These are phyloP conservation scores for Volutella citrinella DNA, from an alignment of 2,329 filamentous ascomycete genomes.

Conservation along the genomic window DNA sequence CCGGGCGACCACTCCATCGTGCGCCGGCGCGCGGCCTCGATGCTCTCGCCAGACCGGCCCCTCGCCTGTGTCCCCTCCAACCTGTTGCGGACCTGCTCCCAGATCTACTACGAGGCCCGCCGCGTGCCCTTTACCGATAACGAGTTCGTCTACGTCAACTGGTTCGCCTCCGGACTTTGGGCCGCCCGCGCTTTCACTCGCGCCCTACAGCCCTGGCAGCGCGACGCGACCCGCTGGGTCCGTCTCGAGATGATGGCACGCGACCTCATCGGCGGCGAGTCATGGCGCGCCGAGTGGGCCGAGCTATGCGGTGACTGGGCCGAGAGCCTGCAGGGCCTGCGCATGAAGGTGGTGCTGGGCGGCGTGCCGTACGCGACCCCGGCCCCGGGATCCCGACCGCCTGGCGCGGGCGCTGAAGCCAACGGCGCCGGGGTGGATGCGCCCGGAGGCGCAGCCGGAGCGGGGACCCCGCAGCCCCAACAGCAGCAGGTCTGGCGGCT, in stretches of 20 bases:
- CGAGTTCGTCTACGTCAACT: conserved; percentile 46
- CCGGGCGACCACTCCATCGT: not conserved
- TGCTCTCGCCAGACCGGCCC: conserved; percentile 34
- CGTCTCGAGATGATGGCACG: conserved; percentile 38
- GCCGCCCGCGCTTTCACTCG: conserved; percentile 37
- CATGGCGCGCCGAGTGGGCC: conserved; percentile 31
- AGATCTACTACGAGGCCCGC: conserved; percentile 42
- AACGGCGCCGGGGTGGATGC: conserved; percentile 6
- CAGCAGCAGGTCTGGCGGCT: too few species aligned
- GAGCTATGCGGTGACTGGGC: conserved; percentile 35
- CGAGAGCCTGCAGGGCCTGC: conserved; percentile 34
- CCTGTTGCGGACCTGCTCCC: conserved; percentile 36
- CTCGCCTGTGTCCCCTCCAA: conserved; percentile 38
- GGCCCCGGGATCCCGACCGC: too few species aligned
- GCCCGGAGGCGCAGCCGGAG: conserved; percentile 20
- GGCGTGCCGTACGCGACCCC: too few species aligned
- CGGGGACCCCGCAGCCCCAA: too few species aligned
- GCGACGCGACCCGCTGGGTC: conserved; percentile 35
- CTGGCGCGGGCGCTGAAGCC: too few species aligned
- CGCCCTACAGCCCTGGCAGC: conserved; percentile 40
- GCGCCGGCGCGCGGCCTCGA: not conserved
- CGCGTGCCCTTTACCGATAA: conserved; percentile 38
- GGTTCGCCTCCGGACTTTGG: conserved; percentile 43
- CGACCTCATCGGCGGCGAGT: conserved; percentile 31
- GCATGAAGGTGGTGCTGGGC: conserved; percentile 36